Conservation (phyloP, 2,329 filamentous ascomycete species). For the Aspergillus nomiae region DNA sequence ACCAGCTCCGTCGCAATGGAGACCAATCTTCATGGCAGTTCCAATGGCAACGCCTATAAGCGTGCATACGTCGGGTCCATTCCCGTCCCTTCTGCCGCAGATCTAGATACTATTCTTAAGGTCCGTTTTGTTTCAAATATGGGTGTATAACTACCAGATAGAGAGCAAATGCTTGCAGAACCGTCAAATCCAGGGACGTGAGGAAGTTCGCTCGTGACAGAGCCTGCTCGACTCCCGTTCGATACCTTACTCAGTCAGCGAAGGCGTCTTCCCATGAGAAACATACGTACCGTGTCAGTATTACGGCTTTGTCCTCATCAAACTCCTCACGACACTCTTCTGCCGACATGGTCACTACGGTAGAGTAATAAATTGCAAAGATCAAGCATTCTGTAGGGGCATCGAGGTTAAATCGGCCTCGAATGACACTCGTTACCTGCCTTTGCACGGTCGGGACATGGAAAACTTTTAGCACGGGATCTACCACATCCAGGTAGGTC, state of each 20-base stretch:
- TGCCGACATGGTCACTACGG: slow-evolving; percentile 15
- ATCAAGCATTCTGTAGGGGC: slow-evolving; percentile 16
- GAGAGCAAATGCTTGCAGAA: slow-evolving; percentile 24
- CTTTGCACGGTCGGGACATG: slow-evolving; percentile 56
- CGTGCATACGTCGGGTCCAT: slow-evolving; percentile 15
- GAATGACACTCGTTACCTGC: slow-evolving; percentile 46
- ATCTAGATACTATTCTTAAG: slow-evolving; percentile 12
- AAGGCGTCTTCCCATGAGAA: background rate
- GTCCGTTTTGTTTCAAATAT: too few species aligned
- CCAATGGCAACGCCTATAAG: slow-evolving; percentile 14
- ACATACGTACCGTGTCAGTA: slow-evolving; percentile 16
- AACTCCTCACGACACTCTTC: slow-evolving; percentile 16
- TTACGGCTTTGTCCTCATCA: slow-evolving; percentile 9
- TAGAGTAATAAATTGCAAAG: slow-evolving; percentile 22
- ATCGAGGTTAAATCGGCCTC: background rate
- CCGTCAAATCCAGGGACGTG: slow-evolving; percentile 15
- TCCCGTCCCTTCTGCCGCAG: slow-evolving; percentile 15
- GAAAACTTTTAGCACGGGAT: slow-evolving; percentile 59
- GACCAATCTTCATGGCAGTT: slow-evolving; percentile 15
- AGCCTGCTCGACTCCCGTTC: slow-evolving; percentile 18
- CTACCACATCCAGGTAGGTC: slow-evolving; percentile 40
- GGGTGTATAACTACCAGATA: slow-evolving; percentile 20
- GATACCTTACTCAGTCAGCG: slow-evolving; percentile 19
- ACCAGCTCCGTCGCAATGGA: slow-evolving; percentile 15
- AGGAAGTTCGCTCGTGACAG: slow-evolving; percentile 14